Conservation (phyloP, 2,329 filamentous ascomycete genomes). For the Colletotrichum spaethianum region DNA sequence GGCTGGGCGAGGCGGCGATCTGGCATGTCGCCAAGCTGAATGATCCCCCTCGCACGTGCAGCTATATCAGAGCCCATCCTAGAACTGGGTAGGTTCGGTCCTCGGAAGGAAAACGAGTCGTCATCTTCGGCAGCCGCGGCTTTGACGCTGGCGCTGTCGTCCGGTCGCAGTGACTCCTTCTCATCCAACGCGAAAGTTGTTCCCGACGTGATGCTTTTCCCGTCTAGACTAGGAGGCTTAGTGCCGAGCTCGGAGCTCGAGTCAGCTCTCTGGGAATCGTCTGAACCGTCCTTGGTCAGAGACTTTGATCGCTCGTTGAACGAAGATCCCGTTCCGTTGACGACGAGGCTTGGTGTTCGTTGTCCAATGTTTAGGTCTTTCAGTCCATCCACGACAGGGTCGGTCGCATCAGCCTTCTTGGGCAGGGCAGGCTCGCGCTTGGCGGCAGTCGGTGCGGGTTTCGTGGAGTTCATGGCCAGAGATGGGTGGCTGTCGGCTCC, state of each 20-base stretch:
- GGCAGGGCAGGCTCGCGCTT: constrained; percentile 13
- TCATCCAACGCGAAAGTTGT: constrained; percentile 97
- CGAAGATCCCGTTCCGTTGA: constrained; percentile 64
- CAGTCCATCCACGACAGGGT: constrained; percentile 47
- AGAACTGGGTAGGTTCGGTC: constrained; percentile 82
- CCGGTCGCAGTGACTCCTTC: constrained; percentile 93
- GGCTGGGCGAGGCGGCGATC: constrained; percentile 61
- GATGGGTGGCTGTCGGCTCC: constrained; percentile 13
- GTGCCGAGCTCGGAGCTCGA: constrained; percentile 77
- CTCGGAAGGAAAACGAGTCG: constrained; percentile 83
- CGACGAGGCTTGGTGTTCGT: constrained; percentile 59
- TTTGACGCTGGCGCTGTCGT: constrained; percentile 95
- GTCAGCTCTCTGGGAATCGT: constrained; percentile 72
- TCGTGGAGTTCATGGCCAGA: constrained; percentile 30
- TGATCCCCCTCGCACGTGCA: constrained; percentile 65
- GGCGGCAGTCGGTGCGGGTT: background rate
- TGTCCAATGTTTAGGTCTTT: constrained; percentile 49
- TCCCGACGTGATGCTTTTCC: constrained; percentile 93
- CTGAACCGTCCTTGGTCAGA: constrained; percentile 62
- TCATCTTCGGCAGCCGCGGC: constrained; percentile 90
- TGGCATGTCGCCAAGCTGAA: constrained; percentile 70
- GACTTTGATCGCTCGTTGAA: constrained; percentile 54
- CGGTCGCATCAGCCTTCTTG: constrained; percentile 21
- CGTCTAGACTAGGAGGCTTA: constrained; percentile 91
- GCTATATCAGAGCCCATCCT: constrained; percentile 87